These are phyloP conservation scores for Plasmopara muralis DNA, from an alignment of 352 stramenopile genomes.

Conservation along the genomic window DNA sequence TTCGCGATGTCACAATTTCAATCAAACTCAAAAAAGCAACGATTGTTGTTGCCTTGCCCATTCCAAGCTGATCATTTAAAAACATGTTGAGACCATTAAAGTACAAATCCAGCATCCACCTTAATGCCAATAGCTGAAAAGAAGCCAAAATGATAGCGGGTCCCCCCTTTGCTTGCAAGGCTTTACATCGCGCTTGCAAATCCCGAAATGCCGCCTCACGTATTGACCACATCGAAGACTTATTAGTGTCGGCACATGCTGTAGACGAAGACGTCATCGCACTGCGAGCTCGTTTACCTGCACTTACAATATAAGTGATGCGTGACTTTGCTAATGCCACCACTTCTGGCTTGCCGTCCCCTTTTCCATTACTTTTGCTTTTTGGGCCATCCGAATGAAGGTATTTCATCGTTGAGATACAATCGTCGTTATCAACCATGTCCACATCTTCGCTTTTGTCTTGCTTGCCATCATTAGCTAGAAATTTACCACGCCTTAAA, in stretches of 20 bases:
- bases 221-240: constrained; percentile 10
- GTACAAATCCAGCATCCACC: constrained; percentile 78
- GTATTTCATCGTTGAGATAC: constrained; percentile 27
- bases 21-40: constrained; percentile 66
- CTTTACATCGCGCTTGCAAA: constrained; percentile 22
- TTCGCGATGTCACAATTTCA: constrained; percentile 28
- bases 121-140: constrained; percentile 71
- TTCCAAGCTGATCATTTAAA: constrained; percentile 81
- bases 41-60: constrained; percentile 77
- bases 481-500: constrained; percentile 6
- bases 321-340: constrained; percentile 22
- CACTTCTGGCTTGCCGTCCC: constrained; percentile 6
- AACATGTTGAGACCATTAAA: constrained; percentile 59
- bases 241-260: constrained; percentile 6
- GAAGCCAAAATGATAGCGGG: constrained; percentile 47
- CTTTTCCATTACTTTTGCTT: constrained; percentile 16
- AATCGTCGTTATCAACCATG: constrained; percentile 3
- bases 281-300: constrained; percentile 40
- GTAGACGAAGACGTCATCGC: constrained; percentile 29
- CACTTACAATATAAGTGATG: constrained; percentile 40
- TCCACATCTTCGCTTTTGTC: constrained; percentile 17
- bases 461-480: constrained; percentile 21
- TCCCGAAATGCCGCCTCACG: constrained; percentile 24
- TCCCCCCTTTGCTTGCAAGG: constrained; percentile 19
- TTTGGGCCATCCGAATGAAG: constrained; percentile 33